Evolutionary conservation across 306 rosid genomes (phyloP).

Genomic region (Luffa aegyptiaca): DNA sequence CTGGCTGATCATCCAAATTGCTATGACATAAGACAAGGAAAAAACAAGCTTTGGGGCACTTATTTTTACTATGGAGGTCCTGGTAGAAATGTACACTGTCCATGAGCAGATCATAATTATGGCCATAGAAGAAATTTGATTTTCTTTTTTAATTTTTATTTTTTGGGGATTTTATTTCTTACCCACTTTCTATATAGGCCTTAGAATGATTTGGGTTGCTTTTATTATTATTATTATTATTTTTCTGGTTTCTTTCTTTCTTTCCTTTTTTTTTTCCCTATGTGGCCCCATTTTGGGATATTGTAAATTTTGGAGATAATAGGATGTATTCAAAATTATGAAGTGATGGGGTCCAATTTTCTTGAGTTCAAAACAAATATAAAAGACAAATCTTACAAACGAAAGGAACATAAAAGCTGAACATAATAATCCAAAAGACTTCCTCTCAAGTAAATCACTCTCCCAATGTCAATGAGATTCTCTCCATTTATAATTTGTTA

Average conservation of each 20-base stretch:
- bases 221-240: neutral
- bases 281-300: conserved; percentile 19
- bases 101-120: conserved; percentile 25
- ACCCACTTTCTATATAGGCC: neutral
- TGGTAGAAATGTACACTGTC: conserved; percentile 89
- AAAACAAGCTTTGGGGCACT: conserved; percentile 82
- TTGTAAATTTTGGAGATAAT: conserved; percentile 40
- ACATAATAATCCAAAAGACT: conserved; percentile 5
- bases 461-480: neutral
- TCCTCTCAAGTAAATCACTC: neutral
- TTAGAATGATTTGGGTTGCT: conserved; percentile 7
- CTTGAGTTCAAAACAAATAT: conserved; percentile 5
- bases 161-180: neutral
- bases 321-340: conserved; percentile 23
- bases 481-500: neutral
- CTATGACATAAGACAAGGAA: conserved; percentile 77
- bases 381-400: neutral
- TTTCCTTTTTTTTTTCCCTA: neutral
- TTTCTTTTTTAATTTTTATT: neutral
- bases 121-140: conserved; percentile 12
- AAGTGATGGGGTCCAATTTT: conserved; percentile 1
- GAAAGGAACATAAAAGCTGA: neutral
- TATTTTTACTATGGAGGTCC: conserved; percentile 99
- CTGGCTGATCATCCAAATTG: conserved; percentile 81
- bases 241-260: conserved; percentile 1